These are phyloP conservation scores for Podosphaera fusca DNA, from an alignment of 2,329 filamentous ascomycete genomes.

Conservation along the genomic window DNA sequence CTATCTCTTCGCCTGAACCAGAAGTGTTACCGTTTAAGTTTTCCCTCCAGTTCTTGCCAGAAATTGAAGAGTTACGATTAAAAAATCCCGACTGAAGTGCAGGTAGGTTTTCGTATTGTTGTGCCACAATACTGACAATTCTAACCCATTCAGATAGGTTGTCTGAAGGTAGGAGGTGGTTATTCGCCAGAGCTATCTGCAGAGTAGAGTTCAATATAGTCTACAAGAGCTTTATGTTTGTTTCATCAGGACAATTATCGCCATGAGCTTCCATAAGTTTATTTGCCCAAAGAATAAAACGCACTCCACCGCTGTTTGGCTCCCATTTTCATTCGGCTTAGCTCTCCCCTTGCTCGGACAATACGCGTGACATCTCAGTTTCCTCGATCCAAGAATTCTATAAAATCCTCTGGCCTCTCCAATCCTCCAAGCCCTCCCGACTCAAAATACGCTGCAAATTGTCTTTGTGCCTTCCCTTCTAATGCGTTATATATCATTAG, in stretches of 20 bases:
- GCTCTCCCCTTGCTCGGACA: no score
- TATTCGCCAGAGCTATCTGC: no score
- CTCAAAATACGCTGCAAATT: background rate
- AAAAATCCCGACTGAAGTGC: background rate
- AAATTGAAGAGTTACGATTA: background rate
- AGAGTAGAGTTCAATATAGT: no score
- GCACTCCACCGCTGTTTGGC: no score
- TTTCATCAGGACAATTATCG: no score
- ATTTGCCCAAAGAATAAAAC: no score
- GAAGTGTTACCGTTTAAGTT: background rate
- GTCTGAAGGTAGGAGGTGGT: background rate
- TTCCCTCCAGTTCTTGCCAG: background rate
- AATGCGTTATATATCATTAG: background rate
- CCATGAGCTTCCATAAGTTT: no score
- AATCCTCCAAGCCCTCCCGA: background rate
- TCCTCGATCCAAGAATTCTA: no score
- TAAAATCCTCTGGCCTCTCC: background rate
- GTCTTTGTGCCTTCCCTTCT: background rate
- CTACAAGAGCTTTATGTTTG: no score
- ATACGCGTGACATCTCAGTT: no score
- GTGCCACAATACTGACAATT: background rate
- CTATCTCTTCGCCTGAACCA: background rate
- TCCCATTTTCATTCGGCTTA: no score
- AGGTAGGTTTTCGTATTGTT: background rate
- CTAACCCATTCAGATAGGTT: background rate